These are phyloP conservation scores for Aspergillus tamarii DNA, from an alignment of 2,329 filamentous ascomycete species.

Conservation along the genomic window DNA sequence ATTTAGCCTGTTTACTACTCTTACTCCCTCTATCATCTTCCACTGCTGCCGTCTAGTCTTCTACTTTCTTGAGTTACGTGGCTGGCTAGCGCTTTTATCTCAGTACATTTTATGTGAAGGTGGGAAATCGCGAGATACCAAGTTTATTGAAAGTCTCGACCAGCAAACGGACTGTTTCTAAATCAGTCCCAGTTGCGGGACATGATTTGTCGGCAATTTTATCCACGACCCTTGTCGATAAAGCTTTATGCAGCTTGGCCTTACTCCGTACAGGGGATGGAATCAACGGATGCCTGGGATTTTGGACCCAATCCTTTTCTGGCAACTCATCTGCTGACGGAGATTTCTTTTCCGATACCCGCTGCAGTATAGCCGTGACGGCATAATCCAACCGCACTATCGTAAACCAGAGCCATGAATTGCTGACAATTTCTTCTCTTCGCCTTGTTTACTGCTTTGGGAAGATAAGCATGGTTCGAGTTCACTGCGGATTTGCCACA, in stretches of 20 bases:
- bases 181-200: not conserved
- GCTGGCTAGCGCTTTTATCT: not conserved
- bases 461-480: not conserved
- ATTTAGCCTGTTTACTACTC: not conserved
- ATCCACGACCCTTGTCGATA: not conserved
- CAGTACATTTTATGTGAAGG: not conserved
- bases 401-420: not conserved
- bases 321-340: not conserved
- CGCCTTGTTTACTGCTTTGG: not conserved
- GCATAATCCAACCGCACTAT: not conserved
- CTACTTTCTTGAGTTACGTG: not conserved
- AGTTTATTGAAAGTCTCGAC: not conserved
- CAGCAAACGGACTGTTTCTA: not conserved
- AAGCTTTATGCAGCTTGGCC: not conserved
- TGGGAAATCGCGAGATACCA: not conserved
- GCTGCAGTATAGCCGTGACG: not conserved
- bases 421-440: not conserved
- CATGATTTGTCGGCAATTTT: slow-evolving; percentile 1
- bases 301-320: no score
- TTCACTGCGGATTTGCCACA: not conserved
- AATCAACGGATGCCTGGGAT: not conserved
- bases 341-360: not conserved
- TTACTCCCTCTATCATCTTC: not conserved
- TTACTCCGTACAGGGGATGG: not conserved
- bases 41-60: not conserved